Conservation (phyloP, 2,329 filamentous ascomycete species). For the Grosmannia huntii region DNA sequence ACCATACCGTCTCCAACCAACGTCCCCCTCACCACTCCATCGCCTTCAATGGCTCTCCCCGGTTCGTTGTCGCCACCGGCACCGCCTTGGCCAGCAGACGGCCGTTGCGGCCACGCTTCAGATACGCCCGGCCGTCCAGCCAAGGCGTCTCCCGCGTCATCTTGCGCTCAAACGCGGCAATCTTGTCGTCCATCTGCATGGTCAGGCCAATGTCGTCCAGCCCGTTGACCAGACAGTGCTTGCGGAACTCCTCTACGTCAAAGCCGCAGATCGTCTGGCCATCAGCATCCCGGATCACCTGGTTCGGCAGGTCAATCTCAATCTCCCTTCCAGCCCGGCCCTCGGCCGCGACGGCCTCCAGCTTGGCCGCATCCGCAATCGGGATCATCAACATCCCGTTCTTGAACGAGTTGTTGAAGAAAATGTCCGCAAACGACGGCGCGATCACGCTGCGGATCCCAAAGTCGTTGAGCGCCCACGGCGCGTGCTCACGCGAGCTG, state of each 20-base stretch:
- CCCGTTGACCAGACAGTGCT: constrained; percentile 86
- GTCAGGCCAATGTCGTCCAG: constrained; percentile 93
- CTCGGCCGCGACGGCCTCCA: constrained; percentile 62
- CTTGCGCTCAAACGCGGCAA: constrained; percentile 66
- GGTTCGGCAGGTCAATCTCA: constrained; percentile 78
- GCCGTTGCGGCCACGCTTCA: constrained; percentile 45
- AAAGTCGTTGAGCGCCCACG: constrained; percentile 93
- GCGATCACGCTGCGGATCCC: constrained; percentile 92
- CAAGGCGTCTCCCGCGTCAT: constrained; percentile 72
- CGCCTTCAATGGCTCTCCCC: constrained; percentile 69
- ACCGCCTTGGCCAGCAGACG: constrained; percentile 45
- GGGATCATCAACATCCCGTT: constrained; percentile 92
- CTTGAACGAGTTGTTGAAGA: constrained; percentile 99
- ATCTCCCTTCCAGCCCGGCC: constrained; percentile 70
- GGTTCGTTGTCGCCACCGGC: constrained; percentile 77
- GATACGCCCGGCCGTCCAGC: constrained; percentile 78
- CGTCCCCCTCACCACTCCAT: constrained; percentile 65
- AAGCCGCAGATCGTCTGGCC: constrained; percentile 68
- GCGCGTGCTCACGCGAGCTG: constrained; percentile 84
- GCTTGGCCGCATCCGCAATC: constrained; percentile 52
- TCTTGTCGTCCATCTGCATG: constrained; percentile 85
- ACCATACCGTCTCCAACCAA: background rate
- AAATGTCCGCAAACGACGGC: constrained; percentile 78
- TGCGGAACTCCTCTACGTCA: constrained; percentile 84
- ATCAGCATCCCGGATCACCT: constrained; percentile 62